Evolutionary conservation across 2,329 filamentous ascomycete species (phyloP).

Genomic region (Aaosphaeria pasadenensis): DNA sequence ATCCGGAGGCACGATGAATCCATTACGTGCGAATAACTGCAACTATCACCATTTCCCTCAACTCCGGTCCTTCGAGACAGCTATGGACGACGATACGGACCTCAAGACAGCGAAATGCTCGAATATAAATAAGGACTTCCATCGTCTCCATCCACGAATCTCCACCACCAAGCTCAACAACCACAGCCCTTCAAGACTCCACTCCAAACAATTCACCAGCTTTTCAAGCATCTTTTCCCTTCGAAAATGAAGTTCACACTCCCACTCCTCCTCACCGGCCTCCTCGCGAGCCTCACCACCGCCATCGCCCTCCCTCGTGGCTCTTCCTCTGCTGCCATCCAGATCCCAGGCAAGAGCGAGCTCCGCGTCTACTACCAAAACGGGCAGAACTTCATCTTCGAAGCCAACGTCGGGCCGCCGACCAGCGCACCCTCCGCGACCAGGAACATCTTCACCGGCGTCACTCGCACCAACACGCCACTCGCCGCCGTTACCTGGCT

Average conservation of each 20-base stretch:
- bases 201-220: no score
- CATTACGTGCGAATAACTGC: no score
- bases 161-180: no score
- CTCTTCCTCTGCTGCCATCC: background rate
- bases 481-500: background rate
- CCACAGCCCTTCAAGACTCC: no score
- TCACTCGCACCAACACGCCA: background rate
- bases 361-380: conserved; percentile 5
- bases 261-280: background rate
- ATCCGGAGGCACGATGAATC: no score
- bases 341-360: background rate
- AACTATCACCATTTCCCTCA: no score
- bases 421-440: background rate
- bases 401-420: background rate
- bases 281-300: background rate
- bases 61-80: no score
- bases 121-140: no score
- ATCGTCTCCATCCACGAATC: no score
- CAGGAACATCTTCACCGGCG: background rate
- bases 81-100: no score
- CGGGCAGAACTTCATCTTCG: background rate
- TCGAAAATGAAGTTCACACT: background rate
- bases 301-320: background rate
- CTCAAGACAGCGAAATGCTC: no score
- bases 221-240: no score